Evolutionary conservation across 1,139 yeast genomes (phyloP).

Genomic region (Hemisphaericaspora xylofermentans): DNA sequence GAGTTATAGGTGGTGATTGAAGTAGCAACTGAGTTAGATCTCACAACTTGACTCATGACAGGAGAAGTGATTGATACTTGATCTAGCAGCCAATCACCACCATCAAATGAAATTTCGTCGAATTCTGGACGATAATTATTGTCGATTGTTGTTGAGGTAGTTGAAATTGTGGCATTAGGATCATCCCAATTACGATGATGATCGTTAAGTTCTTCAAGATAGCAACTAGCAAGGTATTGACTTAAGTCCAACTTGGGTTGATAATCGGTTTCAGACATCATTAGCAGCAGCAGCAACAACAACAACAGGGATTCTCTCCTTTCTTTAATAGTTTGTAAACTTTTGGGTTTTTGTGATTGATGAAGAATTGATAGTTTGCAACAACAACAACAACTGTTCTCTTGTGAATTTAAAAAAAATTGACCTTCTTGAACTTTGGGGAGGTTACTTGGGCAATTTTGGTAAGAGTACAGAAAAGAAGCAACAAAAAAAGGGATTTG

Average conservation of each 20-base stretch:
- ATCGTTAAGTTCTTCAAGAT: conserved; percentile 1
- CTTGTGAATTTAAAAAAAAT: too few relatives aligned
- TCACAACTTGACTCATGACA: background rate
- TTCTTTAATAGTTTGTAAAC: background rate
- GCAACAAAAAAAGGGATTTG: too few relatives aligned
- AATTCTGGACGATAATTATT: background rate
- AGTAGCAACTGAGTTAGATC: conserved; percentile 7
- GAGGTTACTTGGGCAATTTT: too few relatives aligned
- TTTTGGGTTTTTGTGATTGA: too few relatives aligned
- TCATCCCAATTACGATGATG: background rate
- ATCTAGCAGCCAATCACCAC: background rate
- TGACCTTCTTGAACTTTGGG: too few relatives aligned
- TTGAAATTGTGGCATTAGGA: conserved; percentile 1
- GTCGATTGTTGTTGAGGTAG: conserved; percentile 1
- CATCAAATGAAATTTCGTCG: background rate
- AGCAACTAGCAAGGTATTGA: conserved; percentile 4
- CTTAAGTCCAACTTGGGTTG: background rate
- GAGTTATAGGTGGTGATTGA: conserved; percentile 4
- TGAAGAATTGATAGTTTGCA: too few relatives aligned
- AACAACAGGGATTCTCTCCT: too few relatives aligned
- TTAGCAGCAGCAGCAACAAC: too few relatives aligned
- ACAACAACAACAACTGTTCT: too few relatives aligned
- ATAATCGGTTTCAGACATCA: background rate
- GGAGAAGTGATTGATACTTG: background rate
- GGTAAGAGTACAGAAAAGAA: too few relatives aligned